phyloP scores from a whole-genome alignment of 2,329 filamentous ascomycete genomes.

The Phoma herbarum region DNA sequence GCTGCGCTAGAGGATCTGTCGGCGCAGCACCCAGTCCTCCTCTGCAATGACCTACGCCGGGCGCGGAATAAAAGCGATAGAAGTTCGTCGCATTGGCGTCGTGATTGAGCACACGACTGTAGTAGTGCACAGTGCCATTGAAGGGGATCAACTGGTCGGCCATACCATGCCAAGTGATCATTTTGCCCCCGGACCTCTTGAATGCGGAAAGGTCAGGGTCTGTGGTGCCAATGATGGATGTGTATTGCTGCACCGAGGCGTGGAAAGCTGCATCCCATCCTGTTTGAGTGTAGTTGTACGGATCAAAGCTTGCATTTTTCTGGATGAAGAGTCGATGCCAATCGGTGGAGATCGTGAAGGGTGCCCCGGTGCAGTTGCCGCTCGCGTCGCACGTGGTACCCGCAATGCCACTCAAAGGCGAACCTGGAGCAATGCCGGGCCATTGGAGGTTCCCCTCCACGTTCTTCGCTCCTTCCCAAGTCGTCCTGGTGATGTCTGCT shows the following conservation, averaged over 20 bases:
- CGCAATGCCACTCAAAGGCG: conserved; percentile 1
- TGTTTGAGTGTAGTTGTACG: conserved; percentile 3
- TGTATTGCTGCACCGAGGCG: conserved; percentile 22
- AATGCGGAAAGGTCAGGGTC: conserved; percentile 32
- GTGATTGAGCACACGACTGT: conserved; percentile 21
- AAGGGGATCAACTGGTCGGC: conserved; percentile 25
- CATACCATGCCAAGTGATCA: conserved; percentile 38
- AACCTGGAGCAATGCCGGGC: conserved; percentile 5
- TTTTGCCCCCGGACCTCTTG: conserved; percentile 30
- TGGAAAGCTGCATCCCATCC: conserved; percentile 18
- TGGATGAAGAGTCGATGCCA: conserved; percentile 29
- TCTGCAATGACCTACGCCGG: conserved; percentile 31
- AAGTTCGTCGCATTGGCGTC: conserved; percentile 30
- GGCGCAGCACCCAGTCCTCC: conserved; percentile 28
- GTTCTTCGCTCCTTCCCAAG: conserved; percentile 25
- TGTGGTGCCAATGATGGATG: conserved; percentile 25
- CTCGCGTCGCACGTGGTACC: conserved; percentile 21
- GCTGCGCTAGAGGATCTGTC: conserved; percentile 42
- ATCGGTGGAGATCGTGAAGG: background rate
- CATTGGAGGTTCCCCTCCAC: conserved; percentile 19
- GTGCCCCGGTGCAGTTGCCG: conserved; percentile 14
- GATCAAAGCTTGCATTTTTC: conserved; percentile 22
- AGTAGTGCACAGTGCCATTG: conserved; percentile 25
- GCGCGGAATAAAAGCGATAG: conserved; percentile 32
- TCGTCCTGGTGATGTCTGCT: conserved; percentile 11